Conservation (phyloP, 2,329 filamentous ascomycete genomes). For the Verruconis gallopava region DNA sequence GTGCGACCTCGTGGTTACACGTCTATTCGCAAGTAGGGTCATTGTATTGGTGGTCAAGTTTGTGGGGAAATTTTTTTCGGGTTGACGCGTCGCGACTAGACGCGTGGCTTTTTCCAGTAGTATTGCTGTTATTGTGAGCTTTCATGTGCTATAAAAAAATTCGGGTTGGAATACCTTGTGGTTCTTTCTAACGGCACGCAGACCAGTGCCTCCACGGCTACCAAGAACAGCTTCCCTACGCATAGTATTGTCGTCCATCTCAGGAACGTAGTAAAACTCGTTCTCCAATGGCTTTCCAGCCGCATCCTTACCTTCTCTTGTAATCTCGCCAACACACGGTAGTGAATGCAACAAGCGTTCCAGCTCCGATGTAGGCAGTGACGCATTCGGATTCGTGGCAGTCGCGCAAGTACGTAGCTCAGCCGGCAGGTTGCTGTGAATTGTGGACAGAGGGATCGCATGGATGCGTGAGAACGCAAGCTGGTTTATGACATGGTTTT, state of each 20-base stretch:
- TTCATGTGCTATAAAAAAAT: conserved; percentile 6
- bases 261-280: conserved; percentile 93
- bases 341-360: conserved; percentile 60
- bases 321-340: conserved; percentile 74
- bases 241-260: conserved; percentile 67
- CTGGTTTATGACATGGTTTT: conserved; percentile 89
- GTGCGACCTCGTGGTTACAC: not conserved
- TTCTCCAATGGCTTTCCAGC: conserved; percentile 87
- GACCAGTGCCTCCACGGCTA: conserved; percentile 73
- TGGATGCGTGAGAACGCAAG: conserved; percentile 87
- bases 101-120: conserved; percentile 52
- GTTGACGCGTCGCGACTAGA: conserved; percentile 13
- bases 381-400: not conserved
- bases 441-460: conserved; percentile 78
- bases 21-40: not conserved
- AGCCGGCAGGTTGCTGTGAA: conserved; percentile 73
- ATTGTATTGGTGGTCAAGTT: not conserved
- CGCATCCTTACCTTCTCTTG: conserved; percentile 85
- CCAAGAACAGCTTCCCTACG: conserved; percentile 73
- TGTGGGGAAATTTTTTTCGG: not conserved
- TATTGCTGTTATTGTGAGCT: conserved; percentile 43
- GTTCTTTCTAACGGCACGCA: conserved; percentile 83
- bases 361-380: conserved; percentile 37
- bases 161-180: conserved; percentile 63
- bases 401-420: conserved; percentile 25